Percentiles rank a stretch among this genome's conserved stretches.
Evolutionary conservation across 2,329 filamentous ascomycete species (phyloP).

Genomic region (Lachnellula cervina): DNA sequence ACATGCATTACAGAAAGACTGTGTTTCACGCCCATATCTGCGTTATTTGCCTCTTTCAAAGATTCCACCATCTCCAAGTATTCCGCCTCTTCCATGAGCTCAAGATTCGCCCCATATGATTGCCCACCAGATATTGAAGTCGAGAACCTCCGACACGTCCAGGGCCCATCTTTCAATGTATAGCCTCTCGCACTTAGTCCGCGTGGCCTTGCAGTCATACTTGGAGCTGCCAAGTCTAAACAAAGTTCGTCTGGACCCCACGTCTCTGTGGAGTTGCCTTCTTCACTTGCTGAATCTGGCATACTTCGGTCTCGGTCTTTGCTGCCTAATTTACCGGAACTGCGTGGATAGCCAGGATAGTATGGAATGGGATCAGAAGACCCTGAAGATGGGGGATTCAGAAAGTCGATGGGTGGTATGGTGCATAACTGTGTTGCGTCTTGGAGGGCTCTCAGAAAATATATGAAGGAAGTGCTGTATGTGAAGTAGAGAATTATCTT

Average conservation of each 20-base stretch:
- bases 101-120: neutral
- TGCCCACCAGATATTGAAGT: neutral
- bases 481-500: neutral
- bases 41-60: neutral
- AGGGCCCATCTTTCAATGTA: conserved; percentile 8
- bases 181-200: conserved; percentile 1
- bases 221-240: neutral
- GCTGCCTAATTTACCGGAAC: neutral
- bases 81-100: neutral
- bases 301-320: neutral
- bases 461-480: conserved; percentile 4
- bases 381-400: neutral
- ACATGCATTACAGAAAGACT: conserved; percentile 5
- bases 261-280: too few relatives aligned
- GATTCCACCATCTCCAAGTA: neutral
- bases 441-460: conserved; percentile 7
- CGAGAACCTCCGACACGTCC: conserved; percentile 2
- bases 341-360: neutral
- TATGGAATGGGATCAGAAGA: neutral
- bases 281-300: neutral
- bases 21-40: neutral
- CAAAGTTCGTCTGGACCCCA: neutral
- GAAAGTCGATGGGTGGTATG: conserved; percentile 6
- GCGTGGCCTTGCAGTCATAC: neutral
- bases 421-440: conserved; percentile 6